Evolutionary conservation across 768 basidiomycete genomes (phyloP).

Genomic region (Pulveroboletus ravenelii): DNA sequence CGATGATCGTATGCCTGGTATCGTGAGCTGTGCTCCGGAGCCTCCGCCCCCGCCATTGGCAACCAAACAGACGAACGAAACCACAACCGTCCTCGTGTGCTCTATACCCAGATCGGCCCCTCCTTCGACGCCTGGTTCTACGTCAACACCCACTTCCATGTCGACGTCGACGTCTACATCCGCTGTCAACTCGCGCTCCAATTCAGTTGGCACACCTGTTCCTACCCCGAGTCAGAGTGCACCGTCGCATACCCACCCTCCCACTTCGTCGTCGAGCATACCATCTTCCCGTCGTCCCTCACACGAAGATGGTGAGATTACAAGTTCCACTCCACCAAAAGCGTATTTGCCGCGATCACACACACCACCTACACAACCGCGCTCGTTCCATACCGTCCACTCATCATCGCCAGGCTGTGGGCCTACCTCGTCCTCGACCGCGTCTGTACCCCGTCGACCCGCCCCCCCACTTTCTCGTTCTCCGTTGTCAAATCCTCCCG

Average conservation of each 20-base stretch:
- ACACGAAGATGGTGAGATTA: constrained; percentile 54
- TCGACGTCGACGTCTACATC: constrained; percentile 25
- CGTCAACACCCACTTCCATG: constrained; percentile 11
- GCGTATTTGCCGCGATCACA: constrained; percentile 37
- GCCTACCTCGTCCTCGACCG: constrained; percentile 20
- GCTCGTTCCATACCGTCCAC: constrained; percentile 36
- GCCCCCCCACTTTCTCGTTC: constrained; percentile 31
- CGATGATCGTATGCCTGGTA: constrained; percentile 19
- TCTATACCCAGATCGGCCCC: not conserved
- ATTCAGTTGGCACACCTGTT: constrained; percentile 17
- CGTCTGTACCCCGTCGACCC: constrained; percentile 26
- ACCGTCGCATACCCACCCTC: not conserved
- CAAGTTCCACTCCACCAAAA: constrained; percentile 34
- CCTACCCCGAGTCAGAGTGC: constrained; percentile 4
- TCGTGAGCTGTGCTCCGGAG: constrained; percentile 28
- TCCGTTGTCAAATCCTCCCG: constrained; percentile 19
- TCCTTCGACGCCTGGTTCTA: constrained; percentile 6
- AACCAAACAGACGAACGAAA: constrained; percentile 18
- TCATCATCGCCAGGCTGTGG: constrained; percentile 23
- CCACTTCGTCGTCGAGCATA: constrained; percentile 7
- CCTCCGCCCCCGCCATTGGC: constrained; percentile 31
- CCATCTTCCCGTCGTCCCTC: constrained; percentile 30
- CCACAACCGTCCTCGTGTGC: not conserved
- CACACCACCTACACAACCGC: constrained; percentile 45
- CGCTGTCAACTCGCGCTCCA: constrained; percentile 21